phyloP scores from a whole-genome alignment of 2,329 filamentous ascomycete species.

The Sordariomycetes sp. region DNA sequence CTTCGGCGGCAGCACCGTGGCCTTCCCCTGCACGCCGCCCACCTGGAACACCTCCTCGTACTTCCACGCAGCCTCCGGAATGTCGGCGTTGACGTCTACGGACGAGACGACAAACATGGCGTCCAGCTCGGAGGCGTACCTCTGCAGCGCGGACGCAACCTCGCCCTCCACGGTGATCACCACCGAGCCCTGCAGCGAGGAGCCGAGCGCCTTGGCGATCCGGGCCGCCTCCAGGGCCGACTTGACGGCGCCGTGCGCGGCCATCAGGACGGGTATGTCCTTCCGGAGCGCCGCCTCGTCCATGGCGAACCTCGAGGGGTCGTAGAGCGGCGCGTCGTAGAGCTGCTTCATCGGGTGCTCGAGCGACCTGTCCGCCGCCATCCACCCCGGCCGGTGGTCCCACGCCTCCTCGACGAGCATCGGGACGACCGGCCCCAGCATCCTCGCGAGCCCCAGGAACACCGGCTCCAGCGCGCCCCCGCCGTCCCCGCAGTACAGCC shows the following conservation, averaged over 20 bases:
- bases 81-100: slow-evolving; percentile 34
- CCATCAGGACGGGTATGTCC: slow-evolving; percentile 36
- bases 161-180: slow-evolving; percentile 33
- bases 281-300: slow-evolving; percentile 27
- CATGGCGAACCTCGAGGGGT: slow-evolving; percentile 23
- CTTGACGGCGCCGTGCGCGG: slow-evolving; percentile 59
- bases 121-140: slow-evolving; percentile 39
- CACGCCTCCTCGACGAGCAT: slow-evolving; percentile 81
- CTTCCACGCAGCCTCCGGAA: slow-evolving; percentile 24
- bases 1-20: slow-evolving; percentile 36
- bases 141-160: slow-evolving; percentile 22
- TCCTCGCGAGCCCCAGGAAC: slow-evolving; percentile 61
- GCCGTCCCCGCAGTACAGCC: slow-evolving; percentile 73
- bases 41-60: slow-evolving; percentile 32
- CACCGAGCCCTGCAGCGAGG: slow-evolving; percentile 70
- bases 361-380: slow-evolving; percentile 35
- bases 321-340: slow-evolving; percentile 31
- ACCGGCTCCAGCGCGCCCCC: slow-evolving; percentile 55
- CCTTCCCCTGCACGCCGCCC: slow-evolving; percentile 22
- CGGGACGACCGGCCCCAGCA: slow-evolving; percentile 74
- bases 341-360: slow-evolving; percentile 34
- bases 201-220: slow-evolving; percentile 61
- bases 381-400: slow-evolving; percentile 59
- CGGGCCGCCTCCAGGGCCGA: slow-evolving; percentile 64
- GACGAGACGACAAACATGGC: slow-evolving; percentile 60